A percentile compares a stretch with the other conserved stretches of the same genome.
Conservation (phyloP, 208 protist genomes). For the Leishmania turanica region DNA sequence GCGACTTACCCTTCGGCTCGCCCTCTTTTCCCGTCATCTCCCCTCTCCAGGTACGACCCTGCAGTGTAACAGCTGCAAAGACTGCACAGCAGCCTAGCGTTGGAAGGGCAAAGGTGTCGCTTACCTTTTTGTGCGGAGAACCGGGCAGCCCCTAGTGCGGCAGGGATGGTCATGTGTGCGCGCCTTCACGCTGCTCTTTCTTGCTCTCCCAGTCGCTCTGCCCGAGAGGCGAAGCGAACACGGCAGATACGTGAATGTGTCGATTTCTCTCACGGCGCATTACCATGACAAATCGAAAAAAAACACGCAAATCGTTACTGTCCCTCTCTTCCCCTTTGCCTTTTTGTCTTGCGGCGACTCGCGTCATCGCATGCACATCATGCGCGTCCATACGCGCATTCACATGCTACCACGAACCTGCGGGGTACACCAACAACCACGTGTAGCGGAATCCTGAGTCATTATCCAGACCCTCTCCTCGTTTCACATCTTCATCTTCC, state of each 20-base stretch:
- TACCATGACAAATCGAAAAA: not conserved
- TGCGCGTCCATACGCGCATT: not conserved
- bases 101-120: not conserved
- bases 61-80: not conserved
- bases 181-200: too few species aligned
- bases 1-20: not conserved
- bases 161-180: not conserved
- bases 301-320: not conserved
- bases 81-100: not conserved
- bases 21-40: not conserved
- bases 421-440: not conserved
- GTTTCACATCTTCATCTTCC: not conserved
- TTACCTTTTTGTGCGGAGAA: not conserved
- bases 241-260: not conserved
- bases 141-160: not conserved
- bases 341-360: constrained; percentile 5
- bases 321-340: not conserved
- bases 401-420: not conserved
- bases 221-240: not conserved
- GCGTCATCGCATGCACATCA: not conserved
- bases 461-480: not conserved
- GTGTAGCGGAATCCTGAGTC: not conserved
- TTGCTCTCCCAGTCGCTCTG: not conserved
- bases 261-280: not conserved
- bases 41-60: not conserved